Evolutionary conservation across 106 monocot species (phyloP), one percentile per base, ranked within the genome.

Genomic region (Amphibolis antarctica): DNA sequence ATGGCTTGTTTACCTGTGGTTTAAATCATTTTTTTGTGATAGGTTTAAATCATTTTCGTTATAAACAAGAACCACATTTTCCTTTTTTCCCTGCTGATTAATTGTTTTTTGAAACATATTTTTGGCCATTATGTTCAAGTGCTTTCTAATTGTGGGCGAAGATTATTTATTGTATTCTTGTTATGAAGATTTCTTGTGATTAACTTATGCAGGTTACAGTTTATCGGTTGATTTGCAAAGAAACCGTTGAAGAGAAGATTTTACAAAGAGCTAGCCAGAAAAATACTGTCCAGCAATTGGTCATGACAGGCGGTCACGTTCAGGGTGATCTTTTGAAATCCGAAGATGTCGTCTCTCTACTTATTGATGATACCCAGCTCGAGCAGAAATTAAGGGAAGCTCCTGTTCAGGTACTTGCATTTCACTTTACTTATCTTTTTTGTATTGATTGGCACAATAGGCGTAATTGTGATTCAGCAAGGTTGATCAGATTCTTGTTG

Each of bases 221-320:
- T 42, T 96, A 96, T 64, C 82, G 96, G 43, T 64, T 96, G 44
- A 90, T 96, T 58, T 96, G 96, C 71, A 90, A 96, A 67, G 96
- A 96, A 64, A 96, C 96, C 14, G 76, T 96, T 70, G 96, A 96
- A 60, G 96, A 96, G 60, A 96, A 96, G 72, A 96, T 96, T 49
- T 64, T 96, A 68, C 86, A 90, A 66, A 86, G 94, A 71, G 94
- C 94, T 51, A 90, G 86, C 62, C 89, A 96, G 78, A 96, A 96
- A 59, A 96, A 86, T 68, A 80, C 94, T 4, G 94, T 96, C 21
- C 94, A 96, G 53, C 89, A 96, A 64, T 44, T 96, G 52, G 94
- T 96, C 69, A 96, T 96, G 94, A 96, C 86, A 18, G 94, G 94
- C 45, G 86, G 83, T 6, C 86, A 96, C 71, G 89, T 89, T 26